Evolutionary conservation across 768 basidiomycete genomes (phyloP).

Genomic region (Asterophora parasitica): DNA sequence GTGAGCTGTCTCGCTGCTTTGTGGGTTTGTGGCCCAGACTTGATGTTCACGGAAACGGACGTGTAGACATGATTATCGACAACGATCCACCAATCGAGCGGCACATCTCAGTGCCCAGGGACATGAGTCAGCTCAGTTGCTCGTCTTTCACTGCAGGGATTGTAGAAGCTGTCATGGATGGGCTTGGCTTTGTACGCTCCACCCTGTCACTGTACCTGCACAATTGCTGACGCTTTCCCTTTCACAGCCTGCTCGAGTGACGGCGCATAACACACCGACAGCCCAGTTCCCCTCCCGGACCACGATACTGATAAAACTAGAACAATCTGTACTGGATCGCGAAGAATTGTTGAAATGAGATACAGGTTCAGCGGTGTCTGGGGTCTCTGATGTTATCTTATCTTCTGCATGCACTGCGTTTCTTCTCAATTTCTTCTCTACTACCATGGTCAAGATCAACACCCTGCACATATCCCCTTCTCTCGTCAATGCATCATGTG

Average conservation of each 20-base stretch:
- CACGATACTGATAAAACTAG: slow-evolving; percentile 96
- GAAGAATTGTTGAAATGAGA: slow-evolving; percentile 76
- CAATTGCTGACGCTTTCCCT: slow-evolving; percentile 8
- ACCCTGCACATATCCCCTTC: slow-evolving; percentile 55
- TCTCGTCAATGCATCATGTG: slow-evolving; percentile 74
- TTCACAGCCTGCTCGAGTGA: slow-evolving; percentile 87
- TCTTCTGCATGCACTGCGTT: slow-evolving; percentile 8
- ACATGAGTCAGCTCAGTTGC: slow-evolving; percentile 91
- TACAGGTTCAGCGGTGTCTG: slow-evolving; percentile 11
- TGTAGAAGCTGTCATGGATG: slow-evolving; percentile 95
- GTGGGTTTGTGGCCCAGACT: background rate
- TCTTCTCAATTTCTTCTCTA: background rate
- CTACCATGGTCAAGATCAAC: slow-evolving; percentile 53
- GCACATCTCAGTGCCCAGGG: slow-evolving; percentile 88
- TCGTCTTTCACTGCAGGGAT: slow-evolving; percentile 98
- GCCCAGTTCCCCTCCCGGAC: slow-evolving; percentile 77
- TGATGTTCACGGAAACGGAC: slow-evolving; percentile 4
- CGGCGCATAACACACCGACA: slow-evolving; percentile 89
- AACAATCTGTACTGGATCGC: slow-evolving; percentile 87
- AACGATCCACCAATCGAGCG: slow-evolving; percentile 92
- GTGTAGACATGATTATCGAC: slow-evolving; percentile 93
- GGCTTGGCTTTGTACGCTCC: slow-evolving; percentile 83
- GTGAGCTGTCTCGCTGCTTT: slow-evolving; percentile 35
- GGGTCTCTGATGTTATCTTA: slow-evolving; percentile 17
- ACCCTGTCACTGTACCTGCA: background rate